A percentile compares a stretch with the other conserved stretches of the same genome.
These are phyloP conservation scores for Amanita exitialis DNA, from an alignment of 768 basidiomycete species.

Conservation along the genomic window DNA sequence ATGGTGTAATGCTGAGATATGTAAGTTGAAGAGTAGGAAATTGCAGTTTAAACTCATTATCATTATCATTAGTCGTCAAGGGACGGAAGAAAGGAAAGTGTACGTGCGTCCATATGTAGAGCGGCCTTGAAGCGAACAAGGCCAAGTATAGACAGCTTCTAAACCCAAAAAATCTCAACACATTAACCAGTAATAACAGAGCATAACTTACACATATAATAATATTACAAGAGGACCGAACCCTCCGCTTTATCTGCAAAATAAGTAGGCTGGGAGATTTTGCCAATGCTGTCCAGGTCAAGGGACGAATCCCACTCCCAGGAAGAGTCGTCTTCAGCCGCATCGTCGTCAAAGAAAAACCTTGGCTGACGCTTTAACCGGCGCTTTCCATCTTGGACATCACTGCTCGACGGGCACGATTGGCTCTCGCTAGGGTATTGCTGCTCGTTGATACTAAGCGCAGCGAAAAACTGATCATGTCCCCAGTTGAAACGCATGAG, in stretches of 20 bases:
- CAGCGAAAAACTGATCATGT: neutral
- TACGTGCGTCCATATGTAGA: neutral
- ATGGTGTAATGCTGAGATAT: neutral
- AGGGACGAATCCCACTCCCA: conserved; percentile 1
- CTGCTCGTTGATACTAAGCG: neutral
- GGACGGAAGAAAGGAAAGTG: neutral
- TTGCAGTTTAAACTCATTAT: neutral
- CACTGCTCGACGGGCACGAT: neutral
- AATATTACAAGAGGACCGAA: neutral
- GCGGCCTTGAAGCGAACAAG: neutral
- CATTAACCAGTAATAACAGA: neutral
- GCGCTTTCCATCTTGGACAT: neutral
- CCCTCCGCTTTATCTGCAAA: neutral
- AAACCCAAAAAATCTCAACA: neutral
- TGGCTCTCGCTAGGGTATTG: neutral
- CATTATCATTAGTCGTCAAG: neutral
- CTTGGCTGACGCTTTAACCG: conserved; percentile 1
- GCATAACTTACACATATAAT: conserved; percentile 1
- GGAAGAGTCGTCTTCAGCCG: neutral
- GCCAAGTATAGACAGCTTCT: neutral
- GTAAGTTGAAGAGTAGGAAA: neutral
- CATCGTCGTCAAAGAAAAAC: neutral
- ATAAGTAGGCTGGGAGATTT: neutral
- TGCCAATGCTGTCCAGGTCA: neutral
- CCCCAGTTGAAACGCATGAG: conserved; percentile 18